Conservation (phyloP, 225 moss, liverwort and hornwort genomes). For the Antitrichia curtipendula region DNA sequence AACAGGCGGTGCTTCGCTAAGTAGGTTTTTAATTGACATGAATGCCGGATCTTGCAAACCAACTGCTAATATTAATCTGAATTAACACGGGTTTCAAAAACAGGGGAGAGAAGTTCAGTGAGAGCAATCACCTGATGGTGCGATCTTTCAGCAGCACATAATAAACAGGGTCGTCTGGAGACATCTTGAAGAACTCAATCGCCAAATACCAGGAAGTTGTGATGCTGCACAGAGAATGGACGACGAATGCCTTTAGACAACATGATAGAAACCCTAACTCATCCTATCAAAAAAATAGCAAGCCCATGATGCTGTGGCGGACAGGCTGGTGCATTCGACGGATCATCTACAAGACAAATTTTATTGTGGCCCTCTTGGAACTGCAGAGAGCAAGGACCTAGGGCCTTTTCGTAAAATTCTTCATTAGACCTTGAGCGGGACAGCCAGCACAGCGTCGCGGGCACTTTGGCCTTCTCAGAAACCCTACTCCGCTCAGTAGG, state of each 20-base stretch:
- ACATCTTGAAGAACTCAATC: conserved; percentile 77
- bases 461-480: background rate
- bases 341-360: background rate
- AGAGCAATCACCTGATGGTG: conserved; percentile 37
- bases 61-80: background rate
- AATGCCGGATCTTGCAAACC: background rate
- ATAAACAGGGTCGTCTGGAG: conserved; percentile 62
- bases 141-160: conserved; percentile 77
- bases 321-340: background rate
- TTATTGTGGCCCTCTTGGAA: background rate
- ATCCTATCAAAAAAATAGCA: background rate
- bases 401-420: background rate
- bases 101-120: background rate
- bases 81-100: background rate
- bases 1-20: background rate
- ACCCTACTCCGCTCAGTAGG: background rate
- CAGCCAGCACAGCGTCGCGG: background rate
- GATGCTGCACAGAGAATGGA: conserved; percentile 33
- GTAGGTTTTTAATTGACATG: background rate
- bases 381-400: background rate
- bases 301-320: background rate
- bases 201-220: conserved; percentile 70
- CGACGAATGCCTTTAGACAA: background rate
- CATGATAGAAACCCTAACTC: background rate
- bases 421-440: background rate